phyloP scores from a whole-genome alignment of 805 yeast genomes.

The Yamadazyma laniorum region DNA sequence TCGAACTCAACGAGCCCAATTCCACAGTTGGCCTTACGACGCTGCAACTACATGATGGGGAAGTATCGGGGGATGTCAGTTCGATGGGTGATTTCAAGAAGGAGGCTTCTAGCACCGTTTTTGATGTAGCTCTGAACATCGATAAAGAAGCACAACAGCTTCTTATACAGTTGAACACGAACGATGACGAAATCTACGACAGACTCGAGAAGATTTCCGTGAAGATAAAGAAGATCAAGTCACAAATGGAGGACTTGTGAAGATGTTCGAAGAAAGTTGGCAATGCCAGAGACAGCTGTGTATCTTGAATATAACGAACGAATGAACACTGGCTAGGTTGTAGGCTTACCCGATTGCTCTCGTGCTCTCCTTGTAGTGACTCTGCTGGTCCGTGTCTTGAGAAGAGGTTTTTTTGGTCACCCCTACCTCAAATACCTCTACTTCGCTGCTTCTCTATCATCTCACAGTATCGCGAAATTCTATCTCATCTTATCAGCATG shows the following conservation, averaged over 20 bases:
- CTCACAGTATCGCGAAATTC: neutral
- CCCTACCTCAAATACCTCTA: too few species aligned
- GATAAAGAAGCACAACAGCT: constrained; percentile 25
- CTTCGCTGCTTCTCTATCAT: neutral
- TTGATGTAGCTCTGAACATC: constrained; percentile 35
- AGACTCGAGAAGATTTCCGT: constrained; percentile 24
- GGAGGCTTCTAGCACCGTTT: constrained; percentile 18
- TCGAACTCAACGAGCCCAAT: constrained; percentile 4
- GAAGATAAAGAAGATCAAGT: constrained; percentile 6
- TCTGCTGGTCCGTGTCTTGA: too few species aligned
- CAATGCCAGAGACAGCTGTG: too few species aligned
- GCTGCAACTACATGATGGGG: constrained; percentile 31
- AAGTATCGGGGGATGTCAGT: constrained; percentile 11
- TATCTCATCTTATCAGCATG: constrained; percentile 11
- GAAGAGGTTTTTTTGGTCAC: too few species aligned
- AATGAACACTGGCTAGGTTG: too few species aligned
- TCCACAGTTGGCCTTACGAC: constrained; percentile 30
- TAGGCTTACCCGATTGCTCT: too few species aligned
- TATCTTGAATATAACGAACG: too few species aligned
- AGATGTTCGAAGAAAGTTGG: too few species aligned
- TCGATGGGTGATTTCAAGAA: neutral
- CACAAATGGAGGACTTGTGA: constrained; percentile 4
- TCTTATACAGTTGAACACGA: constrained; percentile 20
- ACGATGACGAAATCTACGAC: constrained; percentile 28
- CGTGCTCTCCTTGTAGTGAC: too few species aligned